Conservation (phyloP, 768 basidiomycete genomes). For the Tylopilus plumbeoviolaceoides region DNA sequence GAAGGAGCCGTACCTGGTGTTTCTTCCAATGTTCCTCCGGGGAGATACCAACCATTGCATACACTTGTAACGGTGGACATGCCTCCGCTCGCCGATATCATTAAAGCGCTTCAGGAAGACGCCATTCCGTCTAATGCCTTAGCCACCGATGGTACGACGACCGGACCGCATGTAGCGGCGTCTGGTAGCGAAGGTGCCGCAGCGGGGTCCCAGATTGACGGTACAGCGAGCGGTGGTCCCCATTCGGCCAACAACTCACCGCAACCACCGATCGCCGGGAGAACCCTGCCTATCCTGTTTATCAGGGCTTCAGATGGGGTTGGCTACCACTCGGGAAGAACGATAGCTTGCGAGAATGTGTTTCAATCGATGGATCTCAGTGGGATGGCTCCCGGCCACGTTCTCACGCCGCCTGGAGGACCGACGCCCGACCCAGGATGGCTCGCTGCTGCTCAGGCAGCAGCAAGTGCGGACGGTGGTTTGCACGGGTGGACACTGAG, state of each 20-base stretch:
- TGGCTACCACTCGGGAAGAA: constrained; percentile 84
- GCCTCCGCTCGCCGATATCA: constrained; percentile 70
- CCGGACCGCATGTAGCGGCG: constrained; percentile 34
- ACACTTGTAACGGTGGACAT: constrained; percentile 84
- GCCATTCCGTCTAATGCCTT: constrained; percentile 40
- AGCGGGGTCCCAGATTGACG: constrained; percentile 28
- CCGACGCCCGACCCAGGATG: constrained; percentile 56
- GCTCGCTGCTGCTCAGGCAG: constrained; percentile 72
- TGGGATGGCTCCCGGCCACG: constrained; percentile 41
- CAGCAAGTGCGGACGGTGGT: constrained; percentile 61
- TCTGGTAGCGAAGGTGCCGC: constrained; percentile 20
- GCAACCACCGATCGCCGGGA: constrained; percentile 55
- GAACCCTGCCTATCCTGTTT: constrained; percentile 74
- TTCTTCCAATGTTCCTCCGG: constrained; percentile 26
- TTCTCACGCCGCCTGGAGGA: constrained; percentile 42
- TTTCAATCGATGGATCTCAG: constrained; percentile 67
- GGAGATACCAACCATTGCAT: constrained; percentile 62
- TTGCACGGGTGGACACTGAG: constrained; percentile 75
- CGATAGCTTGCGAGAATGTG: constrained; percentile 77
- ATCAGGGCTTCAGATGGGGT: constrained; percentile 82
- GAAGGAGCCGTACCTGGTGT: constrained; percentile 20
- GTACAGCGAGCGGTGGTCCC: constrained; percentile 20
- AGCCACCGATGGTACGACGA: constrained; percentile 34
- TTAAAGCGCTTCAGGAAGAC: constrained; percentile 77
- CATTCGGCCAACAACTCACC: constrained; percentile 27